Evolutionary conservation across 208 protist genomes (phyloP).

Genomic region (Polymyxa betae): DNA sequence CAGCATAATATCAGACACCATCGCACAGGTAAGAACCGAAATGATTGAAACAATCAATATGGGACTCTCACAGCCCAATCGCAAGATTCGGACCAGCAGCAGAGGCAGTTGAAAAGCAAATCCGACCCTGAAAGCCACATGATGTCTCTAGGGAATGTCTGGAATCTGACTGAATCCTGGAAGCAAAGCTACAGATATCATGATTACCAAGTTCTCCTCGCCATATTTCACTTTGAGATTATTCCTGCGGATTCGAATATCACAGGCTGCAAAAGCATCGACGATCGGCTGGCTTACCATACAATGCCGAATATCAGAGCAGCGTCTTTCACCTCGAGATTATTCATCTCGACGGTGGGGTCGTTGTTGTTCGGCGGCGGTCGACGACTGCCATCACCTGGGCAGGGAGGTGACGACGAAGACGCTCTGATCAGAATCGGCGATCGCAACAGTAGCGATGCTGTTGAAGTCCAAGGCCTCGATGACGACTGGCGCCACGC

Average conservation of each 20-base stretch:
- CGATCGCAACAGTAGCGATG: no score
- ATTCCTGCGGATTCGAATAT: neutral
- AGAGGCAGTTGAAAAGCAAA: no score
- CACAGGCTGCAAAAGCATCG: neutral
- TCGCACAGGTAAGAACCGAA: no score
- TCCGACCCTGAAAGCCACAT: slow-evolving; percentile 3
- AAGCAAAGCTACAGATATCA: neutral
- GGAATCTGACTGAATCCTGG: neutral
- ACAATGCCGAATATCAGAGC: neutral
- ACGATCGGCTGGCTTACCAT: neutral
- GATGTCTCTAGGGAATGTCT: neutral
- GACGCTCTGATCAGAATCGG: no score
- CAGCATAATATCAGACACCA: neutral
- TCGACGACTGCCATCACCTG: neutral
- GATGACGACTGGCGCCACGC: no score
- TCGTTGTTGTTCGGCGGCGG: neutral
- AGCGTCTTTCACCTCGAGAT: neutral
- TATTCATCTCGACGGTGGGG: neutral
- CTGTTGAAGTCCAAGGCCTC: no score
- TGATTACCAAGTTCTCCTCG: neutral
- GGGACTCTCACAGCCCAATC: no score
- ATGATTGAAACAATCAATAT: no score
- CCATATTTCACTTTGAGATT: neutral
- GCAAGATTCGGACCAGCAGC: no score
- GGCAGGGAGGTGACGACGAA: no score